phyloP scores from a whole-genome alignment of 192 early-diverging fungal genomes.

The Lobulomyces angularis region DNA sequence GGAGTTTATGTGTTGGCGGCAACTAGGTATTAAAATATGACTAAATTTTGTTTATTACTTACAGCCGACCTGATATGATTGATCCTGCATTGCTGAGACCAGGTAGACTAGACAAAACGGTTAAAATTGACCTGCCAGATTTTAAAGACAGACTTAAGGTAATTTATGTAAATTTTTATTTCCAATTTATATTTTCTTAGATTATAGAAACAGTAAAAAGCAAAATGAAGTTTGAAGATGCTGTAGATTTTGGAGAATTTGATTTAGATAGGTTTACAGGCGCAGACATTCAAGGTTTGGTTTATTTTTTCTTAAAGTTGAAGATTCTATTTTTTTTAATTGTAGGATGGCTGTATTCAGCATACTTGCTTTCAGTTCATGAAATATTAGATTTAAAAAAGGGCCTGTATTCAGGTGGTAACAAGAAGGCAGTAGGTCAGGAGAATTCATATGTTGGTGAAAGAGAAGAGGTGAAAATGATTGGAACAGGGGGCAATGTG shows the following conservation, averaged over 20 bases:
- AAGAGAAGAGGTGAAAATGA: neutral
- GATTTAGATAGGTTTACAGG: conserved; percentile 72
- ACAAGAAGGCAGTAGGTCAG: conserved; percentile 18
- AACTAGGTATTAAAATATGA: conserved; percentile 39
- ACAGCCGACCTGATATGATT: conserved; percentile 69
- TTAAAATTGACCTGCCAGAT: conserved; percentile 50
- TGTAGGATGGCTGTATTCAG: conserved; percentile 88
- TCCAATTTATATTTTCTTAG: conserved; percentile 11
- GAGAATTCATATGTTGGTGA: neutral
- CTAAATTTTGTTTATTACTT: conserved; percentile 4
- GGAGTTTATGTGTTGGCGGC: conserved; percentile 97
- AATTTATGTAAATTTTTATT: conserved; percentile 1
- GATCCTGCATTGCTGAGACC: conserved; percentile 72
- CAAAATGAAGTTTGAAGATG: conserved; percentile 51
- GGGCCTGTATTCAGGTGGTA: no score
- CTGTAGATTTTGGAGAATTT: conserved; percentile 49
- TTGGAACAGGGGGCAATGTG: neutral
- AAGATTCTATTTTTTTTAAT: no score
- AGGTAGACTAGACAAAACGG: conserved; percentile 67
- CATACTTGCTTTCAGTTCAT: conserved; percentile 81
- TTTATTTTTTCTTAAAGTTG: no score
- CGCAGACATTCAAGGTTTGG: conserved; percentile 88
- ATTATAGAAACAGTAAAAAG: conserved; percentile 65
- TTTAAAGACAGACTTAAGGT: conserved; percentile 58
- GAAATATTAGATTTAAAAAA: conserved; percentile 49